Evolutionary conservation across 495 filamentous ascomycete genomes (phyloP).

Genomic region (Talaromyces stipitatus): DNA sequence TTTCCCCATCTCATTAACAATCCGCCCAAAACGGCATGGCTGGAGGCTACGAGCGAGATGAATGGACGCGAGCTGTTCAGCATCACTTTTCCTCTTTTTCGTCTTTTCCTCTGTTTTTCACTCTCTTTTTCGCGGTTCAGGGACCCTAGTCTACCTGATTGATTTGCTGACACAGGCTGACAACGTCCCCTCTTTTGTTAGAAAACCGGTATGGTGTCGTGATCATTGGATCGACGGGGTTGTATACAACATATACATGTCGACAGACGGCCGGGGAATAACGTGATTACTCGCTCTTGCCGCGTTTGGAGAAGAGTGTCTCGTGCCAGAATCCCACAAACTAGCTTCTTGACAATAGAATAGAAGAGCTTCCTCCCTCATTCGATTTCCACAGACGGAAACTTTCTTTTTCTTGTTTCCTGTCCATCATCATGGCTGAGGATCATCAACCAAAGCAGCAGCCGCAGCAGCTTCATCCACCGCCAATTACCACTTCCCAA

Average conservation of each 20-base stretch:
- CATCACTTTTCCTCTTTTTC: slow-evolving; percentile 13
- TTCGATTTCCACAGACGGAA: not conserved
- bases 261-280: slow-evolving; percentile 1
- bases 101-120: slow-evolving; percentile 8
- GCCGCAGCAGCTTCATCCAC: not conserved
- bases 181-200: not conserved
- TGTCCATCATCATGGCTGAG: slow-evolving; percentile 4
- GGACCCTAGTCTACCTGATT: not conserved
- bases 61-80: slow-evolving; percentile 1
- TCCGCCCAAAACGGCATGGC: slow-evolving; percentile 24
- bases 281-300: not conserved
- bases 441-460: slow-evolving; percentile 1
- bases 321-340: not conserved
- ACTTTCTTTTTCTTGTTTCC: not conserved
- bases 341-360: not conserved
- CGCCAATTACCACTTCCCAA: not conserved
- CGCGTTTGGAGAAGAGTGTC: not conserved
- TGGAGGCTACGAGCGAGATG: slow-evolving; percentile 7
- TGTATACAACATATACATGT: not conserved
- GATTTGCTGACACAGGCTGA: not conserved
- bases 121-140: not conserved
- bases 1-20: slow-evolving; percentile 46
- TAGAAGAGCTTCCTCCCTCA: not conserved
- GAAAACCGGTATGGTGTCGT: slow-evolving; percentile 8
- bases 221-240: not conserved